Percentiles rank a stretch among this genome's conserved stretches.
phyloP scores from a whole-genome alignment of 2,329 filamentous ascomycete species.

The Diaporthe velutina region DNA sequence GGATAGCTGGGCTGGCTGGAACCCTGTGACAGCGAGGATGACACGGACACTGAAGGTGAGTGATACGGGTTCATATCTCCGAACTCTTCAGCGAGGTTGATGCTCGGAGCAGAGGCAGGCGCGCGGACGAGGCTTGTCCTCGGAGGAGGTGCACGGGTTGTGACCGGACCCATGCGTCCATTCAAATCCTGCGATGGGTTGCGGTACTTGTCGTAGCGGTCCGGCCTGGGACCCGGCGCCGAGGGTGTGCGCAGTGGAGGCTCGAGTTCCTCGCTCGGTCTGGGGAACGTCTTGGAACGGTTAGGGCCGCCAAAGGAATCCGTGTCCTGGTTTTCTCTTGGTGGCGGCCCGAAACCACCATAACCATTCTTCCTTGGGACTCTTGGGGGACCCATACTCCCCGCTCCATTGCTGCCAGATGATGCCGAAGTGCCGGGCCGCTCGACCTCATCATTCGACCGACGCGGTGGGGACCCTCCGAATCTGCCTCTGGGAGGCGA shows the following conservation, averaged over 20 bases:
- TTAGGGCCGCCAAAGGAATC: conserved; percentile 54
- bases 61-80: conserved; percentile 75
- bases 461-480: conserved; percentile 31
- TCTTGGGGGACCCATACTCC: conserved; percentile 52
- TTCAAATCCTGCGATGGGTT: conserved; percentile 44
- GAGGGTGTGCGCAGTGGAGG: conserved; percentile 60
- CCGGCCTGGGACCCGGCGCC: conserved; percentile 58
- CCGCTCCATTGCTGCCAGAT: conserved; percentile 49
- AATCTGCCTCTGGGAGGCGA: conserved; percentile 35
- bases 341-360: conserved; percentile 67
- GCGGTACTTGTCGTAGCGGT: conserved; percentile 52
- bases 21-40: conserved; percentile 71
- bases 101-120: conserved; percentile 54
- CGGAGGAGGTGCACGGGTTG: conserved; percentile 65
- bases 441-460: conserved; percentile 41
- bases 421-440: conserved; percentile 50
- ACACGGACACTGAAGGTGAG: conserved; percentile 72
- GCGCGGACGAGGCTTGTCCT: conserved; percentile 62
- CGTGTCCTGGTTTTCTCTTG: conserved; percentile 51
- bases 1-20: conserved; percentile 61
- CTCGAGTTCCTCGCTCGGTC: conserved; percentile 52
- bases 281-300: conserved; percentile 68
- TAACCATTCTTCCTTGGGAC: conserved; percentile 66
- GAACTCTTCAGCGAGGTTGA: conserved; percentile 72
- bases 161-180: conserved; percentile 58